A percentile compares a stretch with the other conserved stretches of the same genome.
These are phyloP conservation scores for Eleusine coracana DNA, from an alignment of 176 grass and related monocot species.

Conservation along the genomic window DNA sequence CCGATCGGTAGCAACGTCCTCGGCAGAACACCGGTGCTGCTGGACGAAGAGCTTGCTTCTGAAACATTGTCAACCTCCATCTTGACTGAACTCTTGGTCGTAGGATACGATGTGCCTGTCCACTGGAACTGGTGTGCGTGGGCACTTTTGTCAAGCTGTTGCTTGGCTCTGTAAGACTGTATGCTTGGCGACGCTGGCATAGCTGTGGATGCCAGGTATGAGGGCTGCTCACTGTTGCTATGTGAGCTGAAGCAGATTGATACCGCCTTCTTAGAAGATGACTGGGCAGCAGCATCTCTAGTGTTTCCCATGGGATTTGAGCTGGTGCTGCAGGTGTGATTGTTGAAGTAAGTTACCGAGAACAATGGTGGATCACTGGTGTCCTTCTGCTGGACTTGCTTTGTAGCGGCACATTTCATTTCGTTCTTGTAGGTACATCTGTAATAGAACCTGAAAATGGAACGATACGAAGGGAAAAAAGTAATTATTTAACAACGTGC, in stretches of 20 bases:
- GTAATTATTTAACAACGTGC: neutral
- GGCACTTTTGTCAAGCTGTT: slow-evolving; percentile 6
- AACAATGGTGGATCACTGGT: slow-evolving; percentile 49
- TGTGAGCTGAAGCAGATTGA: slow-evolving; percentile 43
- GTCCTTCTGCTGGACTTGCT: slow-evolving; percentile 64
- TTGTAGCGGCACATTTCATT: slow-evolving; percentile 62
- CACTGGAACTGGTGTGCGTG: slow-evolving; percentile 36
- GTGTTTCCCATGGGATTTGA: slow-evolving; percentile 18
- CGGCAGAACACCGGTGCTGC: slow-evolving; percentile 27
- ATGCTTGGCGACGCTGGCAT: neutral
- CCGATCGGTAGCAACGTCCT: slow-evolving; percentile 54
- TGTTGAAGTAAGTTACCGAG: slow-evolving; percentile 52
- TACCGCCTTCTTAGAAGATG: slow-evolving; percentile 11
- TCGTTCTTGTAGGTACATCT: slow-evolving; percentile 70
- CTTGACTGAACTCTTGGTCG: neutral
- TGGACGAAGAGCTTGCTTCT: neutral
- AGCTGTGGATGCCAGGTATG: slow-evolving; percentile 28
- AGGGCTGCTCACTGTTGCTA: neutral
- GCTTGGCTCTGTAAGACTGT: slow-evolving; percentile 23
- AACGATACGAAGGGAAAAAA: neutral
- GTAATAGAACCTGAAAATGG: slow-evolving; percentile 61
- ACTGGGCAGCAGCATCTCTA: neutral
- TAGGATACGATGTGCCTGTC: neutral
- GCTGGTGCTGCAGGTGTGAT: slow-evolving; percentile 55
- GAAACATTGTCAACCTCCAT: slow-evolving; percentile 33